Conservation (phyloP, 805 yeast genomes). For the Pichia cabralensis region DNA sequence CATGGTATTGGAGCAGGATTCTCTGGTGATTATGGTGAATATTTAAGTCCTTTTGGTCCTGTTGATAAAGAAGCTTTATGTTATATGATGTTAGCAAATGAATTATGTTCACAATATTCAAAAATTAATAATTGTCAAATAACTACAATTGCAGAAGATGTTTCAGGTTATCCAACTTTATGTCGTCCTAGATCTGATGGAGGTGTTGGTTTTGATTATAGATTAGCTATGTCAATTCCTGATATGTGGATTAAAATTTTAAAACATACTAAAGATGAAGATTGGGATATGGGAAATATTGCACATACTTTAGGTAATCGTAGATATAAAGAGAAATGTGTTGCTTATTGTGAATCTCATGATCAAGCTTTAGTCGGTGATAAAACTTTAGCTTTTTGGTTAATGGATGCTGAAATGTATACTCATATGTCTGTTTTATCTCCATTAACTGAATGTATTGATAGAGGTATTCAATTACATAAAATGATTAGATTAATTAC, state of each 20-base stretch:
- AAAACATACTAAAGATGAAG: conserved; percentile 76
- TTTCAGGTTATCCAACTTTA: conserved; percentile 93
- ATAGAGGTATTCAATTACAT: conserved; percentile 85
- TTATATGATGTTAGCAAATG: conserved; percentile 87
- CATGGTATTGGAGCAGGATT: conserved; percentile 89
- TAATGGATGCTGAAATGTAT: conserved; percentile 98
- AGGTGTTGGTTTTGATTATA: conserved; percentile 89
- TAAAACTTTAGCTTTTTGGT: conserved; percentile 93
- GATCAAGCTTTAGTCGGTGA: conserved; percentile 98
- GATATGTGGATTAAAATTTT: conserved; percentile 97
- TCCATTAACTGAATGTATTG: conserved; percentile 66
- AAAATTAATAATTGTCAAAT: conserved; percentile 23
- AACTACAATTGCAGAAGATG: conserved; percentile 90
- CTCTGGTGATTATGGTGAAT: conserved; percentile 88
- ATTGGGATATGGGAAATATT: conserved; percentile 83
- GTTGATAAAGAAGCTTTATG: conserved; percentile 84
- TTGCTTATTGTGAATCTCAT: conserved; percentile 89
- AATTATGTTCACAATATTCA: conserved; percentile 49
- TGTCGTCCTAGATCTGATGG: conserved; percentile 68
- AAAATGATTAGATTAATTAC: conserved; percentile 84
- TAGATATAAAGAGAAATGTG: conserved; percentile 79
- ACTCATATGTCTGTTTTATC: conserved; percentile 81
- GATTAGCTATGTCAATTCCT: conserved; percentile 94
- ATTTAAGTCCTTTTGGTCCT: conserved; percentile 59
- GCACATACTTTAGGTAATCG: conserved; percentile 79